Conservation (phyloP, 495 filamentous ascomycete genomes). For the Aspergillus ellipticus region DNA sequence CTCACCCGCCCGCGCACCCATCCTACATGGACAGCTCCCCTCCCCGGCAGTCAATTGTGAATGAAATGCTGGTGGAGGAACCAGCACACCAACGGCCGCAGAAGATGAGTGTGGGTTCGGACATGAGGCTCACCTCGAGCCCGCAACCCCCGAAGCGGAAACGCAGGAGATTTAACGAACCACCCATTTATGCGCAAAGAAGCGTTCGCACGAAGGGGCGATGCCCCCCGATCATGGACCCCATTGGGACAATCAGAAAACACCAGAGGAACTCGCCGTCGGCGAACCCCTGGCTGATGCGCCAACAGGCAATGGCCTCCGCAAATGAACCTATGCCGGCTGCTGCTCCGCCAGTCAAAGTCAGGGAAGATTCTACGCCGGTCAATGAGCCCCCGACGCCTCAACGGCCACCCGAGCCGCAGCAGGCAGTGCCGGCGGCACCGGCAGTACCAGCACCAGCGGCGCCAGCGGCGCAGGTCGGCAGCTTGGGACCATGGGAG, state of each 20-base stretch:
- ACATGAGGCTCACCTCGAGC: constrained; percentile 15
- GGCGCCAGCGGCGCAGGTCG: constrained; percentile 5
- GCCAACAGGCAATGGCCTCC: constrained; percentile 24
- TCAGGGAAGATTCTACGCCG: constrained; percentile 11
- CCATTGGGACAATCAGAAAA: constrained; percentile 33
- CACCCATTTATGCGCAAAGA: constrained; percentile 45
- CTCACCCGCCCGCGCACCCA: constrained; percentile 16
- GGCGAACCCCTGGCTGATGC: constrained; percentile 24
- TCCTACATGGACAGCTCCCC: constrained; percentile 30
- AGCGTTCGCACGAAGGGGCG: constrained; percentile 34
- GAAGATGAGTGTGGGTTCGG: constrained; percentile 26
- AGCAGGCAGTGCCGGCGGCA: constrained; percentile 4
- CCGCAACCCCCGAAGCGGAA: constrained; percentile 32
- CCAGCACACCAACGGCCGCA: constrained; percentile 7
- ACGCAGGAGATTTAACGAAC: constrained; percentile 40
- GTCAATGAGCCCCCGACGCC: constrained; percentile 8
- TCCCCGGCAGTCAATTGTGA: constrained; percentile 13
- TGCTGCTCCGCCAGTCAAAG: constrained; percentile 10
- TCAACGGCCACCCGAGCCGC: constrained; percentile 15
- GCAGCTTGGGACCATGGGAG: constrained; percentile 64
- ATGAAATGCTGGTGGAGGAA: constrained; percentile 11
- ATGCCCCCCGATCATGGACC: constrained; percentile 37
- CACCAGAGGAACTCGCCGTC: constrained; percentile 21
- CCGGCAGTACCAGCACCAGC: constrained; percentile 6
- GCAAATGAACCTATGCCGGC: constrained; percentile 11